phyloP scores from a whole-genome alignment of 768 basidiomycete species.

The Tephrocybe rancida region DNA sequence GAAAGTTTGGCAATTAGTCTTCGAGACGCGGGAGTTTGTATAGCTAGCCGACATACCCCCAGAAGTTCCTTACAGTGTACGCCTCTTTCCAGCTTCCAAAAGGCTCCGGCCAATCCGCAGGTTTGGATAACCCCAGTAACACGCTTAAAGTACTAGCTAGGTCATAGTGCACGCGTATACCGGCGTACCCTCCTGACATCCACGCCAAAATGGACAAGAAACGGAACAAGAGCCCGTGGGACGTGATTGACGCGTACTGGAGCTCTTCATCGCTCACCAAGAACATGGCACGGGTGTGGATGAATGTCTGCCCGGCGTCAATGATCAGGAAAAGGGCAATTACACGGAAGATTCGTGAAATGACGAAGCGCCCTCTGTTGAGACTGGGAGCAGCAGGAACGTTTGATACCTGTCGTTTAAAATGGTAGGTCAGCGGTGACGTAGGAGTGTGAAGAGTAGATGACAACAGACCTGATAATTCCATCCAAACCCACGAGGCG shows the following conservation, averaged over 20 bases:
- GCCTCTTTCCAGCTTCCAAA: constrained; percentile 5
- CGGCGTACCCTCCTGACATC: neutral
- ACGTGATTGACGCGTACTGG: constrained; percentile 9
- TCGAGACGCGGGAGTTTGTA: too few relatives aligned
- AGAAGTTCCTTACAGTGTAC: too few relatives aligned
- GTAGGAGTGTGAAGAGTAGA: neutral
- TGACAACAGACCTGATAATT: constrained; percentile 17
- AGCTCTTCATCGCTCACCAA: neutral
- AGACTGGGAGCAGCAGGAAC: neutral
- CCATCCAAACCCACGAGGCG: constrained; percentile 20
- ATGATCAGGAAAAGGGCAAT: constrained; percentile 12
- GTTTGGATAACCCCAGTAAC: constrained; percentile 10
- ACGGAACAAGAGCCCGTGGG: constrained; percentile 12
- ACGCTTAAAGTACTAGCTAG: constrained; percentile 8
- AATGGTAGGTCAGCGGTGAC: neutral
- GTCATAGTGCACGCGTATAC: constrained; percentile 7
- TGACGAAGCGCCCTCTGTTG: constrained; percentile 9
- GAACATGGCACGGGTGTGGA: constrained; percentile 16
- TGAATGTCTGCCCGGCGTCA: constrained; percentile 17
- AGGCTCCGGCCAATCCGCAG: constrained; percentile 15
- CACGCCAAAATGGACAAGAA: neutral
- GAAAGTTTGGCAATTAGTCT: too few relatives aligned
- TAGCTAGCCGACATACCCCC: too few relatives aligned
- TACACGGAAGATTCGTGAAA: constrained; percentile 6
- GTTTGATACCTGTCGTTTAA: neutral